Conservation (phyloP, 2,329 filamentous ascomycete genomes). For the Apiospora saccharicola region DNA sequence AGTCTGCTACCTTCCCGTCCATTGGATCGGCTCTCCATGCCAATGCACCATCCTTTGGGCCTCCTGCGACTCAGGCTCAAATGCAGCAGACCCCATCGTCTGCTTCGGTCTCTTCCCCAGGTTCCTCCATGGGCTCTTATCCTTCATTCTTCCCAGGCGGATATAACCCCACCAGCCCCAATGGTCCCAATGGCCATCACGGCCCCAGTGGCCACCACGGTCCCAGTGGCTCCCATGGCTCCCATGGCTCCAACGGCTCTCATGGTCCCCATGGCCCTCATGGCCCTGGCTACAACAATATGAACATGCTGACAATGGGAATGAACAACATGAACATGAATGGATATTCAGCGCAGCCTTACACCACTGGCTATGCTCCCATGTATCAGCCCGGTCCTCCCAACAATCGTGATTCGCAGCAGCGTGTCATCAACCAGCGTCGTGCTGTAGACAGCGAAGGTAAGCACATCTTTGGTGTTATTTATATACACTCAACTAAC, state of each 20-base stretch:
- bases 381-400: slow-evolving; percentile 62
- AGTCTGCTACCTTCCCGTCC: slow-evolving; percentile 60
- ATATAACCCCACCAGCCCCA: slow-evolving; percentile 37
- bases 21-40: slow-evolving; percentile 80
- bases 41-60: slow-evolving; percentile 80
- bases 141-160: slow-evolving; percentile 42
- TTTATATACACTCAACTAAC: slow-evolving; percentile 39
- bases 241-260: slow-evolving; percentile 28
- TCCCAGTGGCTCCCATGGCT: neutral
- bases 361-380: slow-evolving; percentile 62
- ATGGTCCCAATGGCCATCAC: slow-evolving; percentile 28
- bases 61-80: slow-evolving; percentile 55
- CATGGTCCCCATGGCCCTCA: neutral
- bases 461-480: slow-evolving; percentile 42
- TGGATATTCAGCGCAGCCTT: slow-evolving; percentile 65
- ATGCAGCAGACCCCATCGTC: slow-evolving; percentile 36
- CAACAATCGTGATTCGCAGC: slow-evolving; percentile 70
- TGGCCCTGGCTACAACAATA: slow-evolving; percentile 45
- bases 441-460: slow-evolving; percentile 78
- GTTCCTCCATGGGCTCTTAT: slow-evolving; percentile 30
- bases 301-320: slow-evolving; percentile 70
- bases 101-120: slow-evolving; percentile 29
- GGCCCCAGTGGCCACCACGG: slow-evolving; percentile 27
- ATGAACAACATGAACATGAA: slow-evolving; percentile 72
- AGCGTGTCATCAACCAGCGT: slow-evolving; percentile 77